phyloP scores from a whole-genome alignment of 1,284 basidiomycete genomes.

The Ustilago xerochloae region DNA sequence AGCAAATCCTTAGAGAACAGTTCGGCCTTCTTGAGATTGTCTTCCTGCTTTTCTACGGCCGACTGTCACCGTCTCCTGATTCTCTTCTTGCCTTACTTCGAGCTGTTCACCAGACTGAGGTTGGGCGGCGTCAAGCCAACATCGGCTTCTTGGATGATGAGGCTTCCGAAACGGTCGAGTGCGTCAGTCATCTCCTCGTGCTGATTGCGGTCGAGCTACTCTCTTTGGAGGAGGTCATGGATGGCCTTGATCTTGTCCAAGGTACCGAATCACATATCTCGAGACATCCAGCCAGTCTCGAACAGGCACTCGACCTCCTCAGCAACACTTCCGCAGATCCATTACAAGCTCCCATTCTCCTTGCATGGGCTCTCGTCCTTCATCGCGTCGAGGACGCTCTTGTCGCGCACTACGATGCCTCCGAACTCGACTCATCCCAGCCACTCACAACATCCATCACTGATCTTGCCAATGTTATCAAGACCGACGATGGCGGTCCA shows the following conservation, averaged over 20 bases:
- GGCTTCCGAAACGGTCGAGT: constrained; percentile 75
- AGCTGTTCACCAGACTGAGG: constrained; percentile 75
- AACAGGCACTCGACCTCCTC: constrained; percentile 74
- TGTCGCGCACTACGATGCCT: constrained; percentile 21
- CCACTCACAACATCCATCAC: constrained; percentile 22
- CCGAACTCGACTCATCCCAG: constrained; percentile 48
- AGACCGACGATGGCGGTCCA: constrained; percentile 53
- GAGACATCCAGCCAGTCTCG: constrained; percentile 37
- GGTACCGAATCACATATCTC: constrained; percentile 17
- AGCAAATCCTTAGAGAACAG: constrained; percentile 82
- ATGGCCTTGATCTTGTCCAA: constrained; percentile 59
- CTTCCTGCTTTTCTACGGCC: constrained; percentile 87
- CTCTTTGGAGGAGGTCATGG: constrained; percentile 80
- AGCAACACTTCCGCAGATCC: constrained; percentile 71
- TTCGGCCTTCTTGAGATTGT: constrained; percentile 82
- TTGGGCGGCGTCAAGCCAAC: constrained; percentile 78
- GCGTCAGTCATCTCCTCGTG: constrained; percentile 79
- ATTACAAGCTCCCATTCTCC: constrained; percentile 77
- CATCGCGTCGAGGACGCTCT: constrained; percentile 65
- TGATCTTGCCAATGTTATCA: constrained; percentile 38
- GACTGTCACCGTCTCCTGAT: constrained; percentile 75
- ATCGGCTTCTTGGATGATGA: constrained; percentile 77
- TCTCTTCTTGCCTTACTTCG: constrained; percentile 76
- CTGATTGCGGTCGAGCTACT: constrained; percentile 82
- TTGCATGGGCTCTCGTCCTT: constrained; percentile 83